These are phyloP conservation scores for Omphalotus olearius DNA, from an alignment of 1,284 basidiomycete species.

Conservation along the genomic window DNA sequence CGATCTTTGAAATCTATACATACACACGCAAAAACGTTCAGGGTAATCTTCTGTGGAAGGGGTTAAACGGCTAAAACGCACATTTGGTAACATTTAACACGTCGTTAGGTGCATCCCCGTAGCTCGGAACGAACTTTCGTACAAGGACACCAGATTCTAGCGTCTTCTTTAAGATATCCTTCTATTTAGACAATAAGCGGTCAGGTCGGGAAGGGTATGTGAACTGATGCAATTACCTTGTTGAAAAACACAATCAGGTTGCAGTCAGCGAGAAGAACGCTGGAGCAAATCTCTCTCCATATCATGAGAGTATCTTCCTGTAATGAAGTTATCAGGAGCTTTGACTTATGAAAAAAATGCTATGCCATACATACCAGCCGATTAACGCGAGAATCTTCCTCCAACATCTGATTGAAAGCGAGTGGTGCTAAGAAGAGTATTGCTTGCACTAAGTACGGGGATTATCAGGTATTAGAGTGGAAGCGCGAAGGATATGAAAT, in stretches of 20 bases:
- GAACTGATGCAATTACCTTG: too few species aligned
- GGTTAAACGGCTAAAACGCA: constrained; percentile 15
- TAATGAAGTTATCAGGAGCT: background rate
- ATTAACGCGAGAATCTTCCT: constrained; percentile 40
- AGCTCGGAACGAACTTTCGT: constrained; percentile 57
- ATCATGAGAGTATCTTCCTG: constrained; percentile 59
- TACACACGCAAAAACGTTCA: constrained; percentile 17
- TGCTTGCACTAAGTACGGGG: constrained; percentile 33
- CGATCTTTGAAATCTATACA: constrained; percentile 47
- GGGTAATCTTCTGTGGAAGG: background rate
- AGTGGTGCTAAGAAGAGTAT: constrained; percentile 45
- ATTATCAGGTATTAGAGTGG: background rate
- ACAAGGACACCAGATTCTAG: constrained; percentile 56
- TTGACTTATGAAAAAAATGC: background rate
- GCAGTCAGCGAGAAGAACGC: constrained; percentile 48
- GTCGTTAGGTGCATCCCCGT: constrained; percentile 57
- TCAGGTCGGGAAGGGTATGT: background rate
- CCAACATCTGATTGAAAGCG: constrained; percentile 38
- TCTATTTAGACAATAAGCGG: constrained; percentile 26
- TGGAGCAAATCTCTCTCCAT: constrained; percentile 61
- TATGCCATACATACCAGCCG: constrained; percentile 28
- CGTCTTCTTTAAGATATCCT: constrained; percentile 56
- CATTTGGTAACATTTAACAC: constrained; percentile 45
- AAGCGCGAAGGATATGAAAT: background rate
- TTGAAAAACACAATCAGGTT: constrained; percentile 67